Percentiles rank a stretch among this genome's conserved stretches.
These are phyloP conservation scores for Endocladia muricata DNA, from an alignment of 31 red algal genomes.

Conservation along the genomic window DNA sequence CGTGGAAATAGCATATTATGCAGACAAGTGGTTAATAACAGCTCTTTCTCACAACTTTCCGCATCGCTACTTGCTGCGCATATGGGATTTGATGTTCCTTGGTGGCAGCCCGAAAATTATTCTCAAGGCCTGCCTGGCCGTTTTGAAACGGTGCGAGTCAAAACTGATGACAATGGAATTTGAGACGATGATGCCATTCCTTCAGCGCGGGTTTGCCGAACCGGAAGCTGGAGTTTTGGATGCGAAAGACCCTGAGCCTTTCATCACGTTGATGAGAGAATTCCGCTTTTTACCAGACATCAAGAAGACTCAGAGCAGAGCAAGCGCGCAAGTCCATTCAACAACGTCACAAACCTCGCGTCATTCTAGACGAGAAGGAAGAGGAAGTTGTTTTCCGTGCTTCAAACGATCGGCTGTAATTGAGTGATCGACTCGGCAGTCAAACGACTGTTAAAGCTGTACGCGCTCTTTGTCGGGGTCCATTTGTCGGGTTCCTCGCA, in stretches of 20 bases:
- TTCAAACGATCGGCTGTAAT: slow-evolving; percentile 29
- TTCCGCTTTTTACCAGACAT: slow-evolving; percentile 62
- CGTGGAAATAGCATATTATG: slow-evolving; percentile 63
- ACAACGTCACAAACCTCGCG: background rate
- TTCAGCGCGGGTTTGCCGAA: slow-evolving; percentile 79
- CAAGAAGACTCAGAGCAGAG: slow-evolving; percentile 21
- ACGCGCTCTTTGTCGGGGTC: no score
- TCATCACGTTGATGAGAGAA: slow-evolving; percentile 51
- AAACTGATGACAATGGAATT: slow-evolving; percentile 70
- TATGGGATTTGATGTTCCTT: slow-evolving; percentile 88
- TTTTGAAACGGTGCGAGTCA: slow-evolving; percentile 54
- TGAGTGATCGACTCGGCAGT: slow-evolving; percentile 19
- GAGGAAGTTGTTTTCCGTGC: slow-evolving; percentile 27
- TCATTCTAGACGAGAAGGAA: background rate
- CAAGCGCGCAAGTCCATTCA: slow-evolving; percentile 13
- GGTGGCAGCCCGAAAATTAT: slow-evolving; percentile 67
- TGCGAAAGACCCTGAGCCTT: slow-evolving; percentile 48
- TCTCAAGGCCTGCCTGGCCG: slow-evolving; percentile 72
- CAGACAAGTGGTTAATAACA: slow-evolving; percentile 85
- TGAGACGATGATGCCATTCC: slow-evolving; percentile 82
- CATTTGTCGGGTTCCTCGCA: no score
- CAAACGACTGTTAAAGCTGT: no score
- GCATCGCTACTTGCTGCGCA: slow-evolving; percentile 60
- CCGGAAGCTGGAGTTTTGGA: slow-evolving; percentile 58
- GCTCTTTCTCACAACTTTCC: slow-evolving; percentile 89